Conservation (phyloP, 2,329 filamentous ascomycete genomes). For the Trichoderma sp. region DNA sequence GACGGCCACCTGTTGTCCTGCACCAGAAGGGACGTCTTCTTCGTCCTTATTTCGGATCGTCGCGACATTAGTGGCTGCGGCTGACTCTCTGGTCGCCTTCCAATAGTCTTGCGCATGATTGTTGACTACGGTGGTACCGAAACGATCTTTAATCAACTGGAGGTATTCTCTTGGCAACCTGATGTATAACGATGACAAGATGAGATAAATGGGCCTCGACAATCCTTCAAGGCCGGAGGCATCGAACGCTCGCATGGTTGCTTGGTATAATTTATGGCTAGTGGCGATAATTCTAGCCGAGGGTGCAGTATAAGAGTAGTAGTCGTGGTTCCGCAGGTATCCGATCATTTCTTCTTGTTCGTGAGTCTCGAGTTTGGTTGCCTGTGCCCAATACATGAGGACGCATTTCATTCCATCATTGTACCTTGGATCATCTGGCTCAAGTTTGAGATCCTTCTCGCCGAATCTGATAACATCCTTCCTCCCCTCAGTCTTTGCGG, state of each 20-base stretch:
- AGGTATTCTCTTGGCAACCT: neutral
- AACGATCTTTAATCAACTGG: neutral
- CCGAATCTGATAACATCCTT: neutral
- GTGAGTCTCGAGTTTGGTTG: neutral
- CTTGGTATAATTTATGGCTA: neutral
- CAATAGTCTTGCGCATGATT: too few relatives aligned
- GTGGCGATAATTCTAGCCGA: too few relatives aligned
- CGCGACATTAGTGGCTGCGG: too few relatives aligned
- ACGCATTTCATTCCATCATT: neutral
- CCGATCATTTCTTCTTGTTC: neutral
- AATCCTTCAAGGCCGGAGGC: neutral
- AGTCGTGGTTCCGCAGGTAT: neutral
- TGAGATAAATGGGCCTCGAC: neutral
- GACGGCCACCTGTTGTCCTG: neutral
- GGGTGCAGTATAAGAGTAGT: neutral
- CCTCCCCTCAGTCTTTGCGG: neutral
- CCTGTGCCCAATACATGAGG: neutral
- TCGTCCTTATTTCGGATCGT: neutral
- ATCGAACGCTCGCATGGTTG: neutral
- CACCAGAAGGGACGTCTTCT: accelerated
- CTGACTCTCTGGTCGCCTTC: too few relatives aligned
- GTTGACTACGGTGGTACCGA: too few relatives aligned
- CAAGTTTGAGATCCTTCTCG: neutral
- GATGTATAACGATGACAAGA: neutral
- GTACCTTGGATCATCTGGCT: neutral